Evolutionary conservation across 164 flowering plant genomes (phyloP), one percentile per base, ranked within the genome.

Genomic region (Euptelea pleiosperma): DNA sequence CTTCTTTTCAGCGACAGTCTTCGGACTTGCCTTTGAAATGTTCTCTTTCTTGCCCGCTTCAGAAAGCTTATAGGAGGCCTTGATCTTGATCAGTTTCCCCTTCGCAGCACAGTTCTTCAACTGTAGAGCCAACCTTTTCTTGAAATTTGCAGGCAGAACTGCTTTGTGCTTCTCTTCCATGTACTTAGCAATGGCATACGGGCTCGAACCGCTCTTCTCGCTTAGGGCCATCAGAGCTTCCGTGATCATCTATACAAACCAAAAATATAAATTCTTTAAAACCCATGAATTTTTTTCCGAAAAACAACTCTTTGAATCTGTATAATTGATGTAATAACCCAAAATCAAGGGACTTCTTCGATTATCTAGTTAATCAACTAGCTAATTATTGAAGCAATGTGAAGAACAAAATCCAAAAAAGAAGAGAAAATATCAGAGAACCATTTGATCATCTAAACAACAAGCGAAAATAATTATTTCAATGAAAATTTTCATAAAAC

Each of bases 101-200:
- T 53, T 85, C 0, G 75, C 58, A 0, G 70, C 87, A 12, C 72
- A 75, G 63, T 83, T 85, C 68, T 85, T 87, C 70, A 85, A 63
- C 52, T 86, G 97, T 8, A 80, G 73, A 3, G 62, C 74, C 48
- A 90, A 40, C 24, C 73, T 85, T 58, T 90, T 90, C 81, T 68
- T 68, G 82, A 82, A 89, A 65, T 89, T 86, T 6, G 70, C 73
- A 0, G 91, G 91, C 6, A 90, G 75, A 11, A 67, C 85, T 0
- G 76, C 60, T 58, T 79, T 83, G 77, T 87, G 88, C 67, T 83
- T 79, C 71, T 82, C 83, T n/a, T 90, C 91, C 78, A 90, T 79
- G 82, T 72, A 73, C 67, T 90, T 90, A 3, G 90, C 97, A n/a
- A 90, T 87, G 2, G 91, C 90, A 52, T 82, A 72, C 0, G 85